Conservation (phyloP, 495 filamentous ascomycete genomes). For the Elaphomyces granulatus region DNA sequence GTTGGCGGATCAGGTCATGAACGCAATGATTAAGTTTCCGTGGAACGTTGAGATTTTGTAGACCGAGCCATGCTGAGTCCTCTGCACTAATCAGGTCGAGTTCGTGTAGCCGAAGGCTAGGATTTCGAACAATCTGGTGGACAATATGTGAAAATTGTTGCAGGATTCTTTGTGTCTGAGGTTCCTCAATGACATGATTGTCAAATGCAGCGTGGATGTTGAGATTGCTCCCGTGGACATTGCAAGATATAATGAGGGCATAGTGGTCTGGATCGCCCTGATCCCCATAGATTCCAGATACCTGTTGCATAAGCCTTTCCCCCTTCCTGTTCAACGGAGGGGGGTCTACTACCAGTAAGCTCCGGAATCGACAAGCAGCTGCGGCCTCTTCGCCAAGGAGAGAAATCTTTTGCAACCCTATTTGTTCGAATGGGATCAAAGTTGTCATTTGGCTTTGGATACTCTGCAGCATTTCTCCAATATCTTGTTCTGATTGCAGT, state of each 20-base stretch:
- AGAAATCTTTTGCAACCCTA: constrained; percentile 44
- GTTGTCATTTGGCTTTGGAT: constrained; percentile 32
- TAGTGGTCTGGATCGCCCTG: constrained; percentile 3
- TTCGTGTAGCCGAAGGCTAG: neutral
- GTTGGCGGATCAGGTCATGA: constrained; percentile 25
- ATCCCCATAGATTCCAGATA: neutral
- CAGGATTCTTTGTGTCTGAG: constrained; percentile 7
- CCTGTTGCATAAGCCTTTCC: neutral
- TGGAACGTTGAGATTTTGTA: neutral
- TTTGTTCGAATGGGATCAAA: constrained; percentile 40
- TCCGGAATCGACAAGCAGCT: constrained; percentile 40
- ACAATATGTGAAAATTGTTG: constrained; percentile 13
- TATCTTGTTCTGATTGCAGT: constrained; percentile 11
- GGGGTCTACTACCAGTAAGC: constrained; percentile 34
- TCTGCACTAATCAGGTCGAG: constrained; percentile 1
- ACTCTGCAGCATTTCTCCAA: constrained; percentile 19
- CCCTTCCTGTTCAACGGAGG: neutral
- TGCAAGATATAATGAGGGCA: neutral
- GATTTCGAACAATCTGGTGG: neutral
- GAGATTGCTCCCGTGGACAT: neutral
- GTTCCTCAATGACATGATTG: constrained; percentile 3
- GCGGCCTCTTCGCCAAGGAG: constrained; percentile 32
- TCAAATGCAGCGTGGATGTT: constrained; percentile 9
- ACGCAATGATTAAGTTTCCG: constrained; percentile 17
- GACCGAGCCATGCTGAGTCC: neutral